Conservation (phyloP, 345 rosid genomes). For the Alliaria petiolata region DNA sequence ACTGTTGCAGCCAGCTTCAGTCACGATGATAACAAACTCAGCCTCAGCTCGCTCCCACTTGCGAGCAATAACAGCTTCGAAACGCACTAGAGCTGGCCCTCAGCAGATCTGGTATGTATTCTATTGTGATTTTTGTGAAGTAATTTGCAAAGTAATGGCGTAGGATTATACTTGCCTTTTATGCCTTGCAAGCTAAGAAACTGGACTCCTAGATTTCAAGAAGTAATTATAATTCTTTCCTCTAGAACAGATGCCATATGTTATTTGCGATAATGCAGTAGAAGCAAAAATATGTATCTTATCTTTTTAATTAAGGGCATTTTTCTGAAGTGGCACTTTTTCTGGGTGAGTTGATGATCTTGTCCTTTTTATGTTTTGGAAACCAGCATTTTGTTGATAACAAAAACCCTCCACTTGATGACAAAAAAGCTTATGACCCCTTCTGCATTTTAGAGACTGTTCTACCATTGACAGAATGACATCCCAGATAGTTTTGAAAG, state of each 20-base stretch:
- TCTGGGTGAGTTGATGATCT: neutral
- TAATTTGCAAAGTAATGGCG: slow-evolving; percentile 4
- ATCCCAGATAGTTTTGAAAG: neutral
- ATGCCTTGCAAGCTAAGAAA: slow-evolving; percentile 3
- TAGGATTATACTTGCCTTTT: slow-evolving; percentile 10
- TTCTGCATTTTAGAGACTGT: neutral
- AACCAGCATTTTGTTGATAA: neutral
- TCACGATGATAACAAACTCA: slow-evolving; percentile 65
- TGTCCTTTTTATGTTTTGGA: neutral
- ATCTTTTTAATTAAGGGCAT: neutral
- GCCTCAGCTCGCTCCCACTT: slow-evolving; percentile 74
- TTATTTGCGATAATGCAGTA: slow-evolving; percentile 6
- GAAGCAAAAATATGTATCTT: neutral
- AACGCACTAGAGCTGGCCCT: slow-evolving; percentile 78
- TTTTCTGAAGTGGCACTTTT: slow-evolving; percentile 1
- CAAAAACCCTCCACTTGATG: neutral
- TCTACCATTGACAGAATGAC: neutral
- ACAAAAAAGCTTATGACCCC: neutral
- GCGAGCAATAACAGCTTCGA: slow-evolving; percentile 85
- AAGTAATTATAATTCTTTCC: slow-evolving; percentile 11
- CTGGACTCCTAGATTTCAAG: neutral
- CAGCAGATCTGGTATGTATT: slow-evolving; percentile 72
- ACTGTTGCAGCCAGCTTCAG: slow-evolving; percentile 85
- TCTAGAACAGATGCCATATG: neutral
- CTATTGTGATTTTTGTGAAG: slow-evolving; percentile 2